Evolutionary conservation across 176 grass and related monocot genomes (phyloP).

Genomic region (Alopecurus myosuroides): DNA sequence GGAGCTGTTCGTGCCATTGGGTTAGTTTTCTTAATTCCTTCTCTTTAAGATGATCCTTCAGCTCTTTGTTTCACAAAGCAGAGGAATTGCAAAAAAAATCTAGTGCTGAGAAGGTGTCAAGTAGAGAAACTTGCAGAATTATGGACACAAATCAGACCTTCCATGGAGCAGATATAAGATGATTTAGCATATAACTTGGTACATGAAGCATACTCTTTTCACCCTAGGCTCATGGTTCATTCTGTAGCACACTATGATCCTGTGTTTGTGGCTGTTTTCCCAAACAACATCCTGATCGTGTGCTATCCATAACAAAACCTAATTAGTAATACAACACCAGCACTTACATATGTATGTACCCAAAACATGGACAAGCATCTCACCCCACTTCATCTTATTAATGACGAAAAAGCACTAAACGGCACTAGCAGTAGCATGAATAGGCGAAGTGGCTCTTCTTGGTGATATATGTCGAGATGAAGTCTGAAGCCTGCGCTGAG

Average conservation of each 20-base stretch:
- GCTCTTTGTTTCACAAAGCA: background rate
- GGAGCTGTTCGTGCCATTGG: no score
- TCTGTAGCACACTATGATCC: background rate
- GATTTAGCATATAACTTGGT: background rate
- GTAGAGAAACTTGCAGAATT: background rate
- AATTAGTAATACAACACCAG: slow-evolving; percentile 22
- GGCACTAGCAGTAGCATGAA: slow-evolving; percentile 55
- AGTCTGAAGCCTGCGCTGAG: slow-evolving; percentile 38
- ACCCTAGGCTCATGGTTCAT: background rate
- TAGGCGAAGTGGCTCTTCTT: slow-evolving; percentile 78
- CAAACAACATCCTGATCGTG: background rate
- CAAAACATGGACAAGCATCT: slow-evolving; percentile 22
- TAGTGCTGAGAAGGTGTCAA: background rate
- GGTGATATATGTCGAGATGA: slow-evolving; percentile 57
- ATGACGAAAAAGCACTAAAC: background rate
- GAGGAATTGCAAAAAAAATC: background rate
- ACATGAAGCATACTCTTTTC: background rate
- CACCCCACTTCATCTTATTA: slow-evolving; percentile 30
- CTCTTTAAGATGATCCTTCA: background rate
- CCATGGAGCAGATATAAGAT: background rate
- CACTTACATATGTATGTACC: slow-evolving; percentile 26
- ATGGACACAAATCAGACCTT: background rate
- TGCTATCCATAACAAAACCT: slow-evolving; percentile 15
- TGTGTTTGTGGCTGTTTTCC: background rate
- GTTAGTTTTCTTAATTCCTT: background rate